Evolutionary conservation across 345 rosid genomes (phyloP).

Genomic region (Pugionium dolabratum): DNA sequence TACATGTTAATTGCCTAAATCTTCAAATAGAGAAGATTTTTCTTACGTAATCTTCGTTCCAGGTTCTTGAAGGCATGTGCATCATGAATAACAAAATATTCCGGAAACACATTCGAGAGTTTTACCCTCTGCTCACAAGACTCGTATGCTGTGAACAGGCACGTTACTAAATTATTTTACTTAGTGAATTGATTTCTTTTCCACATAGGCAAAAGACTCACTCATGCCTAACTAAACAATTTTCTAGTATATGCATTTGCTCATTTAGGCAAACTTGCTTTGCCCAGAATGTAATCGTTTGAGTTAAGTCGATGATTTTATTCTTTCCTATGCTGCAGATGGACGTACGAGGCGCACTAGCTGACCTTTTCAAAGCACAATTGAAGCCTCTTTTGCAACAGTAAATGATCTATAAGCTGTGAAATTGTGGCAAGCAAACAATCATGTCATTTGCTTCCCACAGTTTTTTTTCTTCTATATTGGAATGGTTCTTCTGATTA

Average conservation of each 20-base stretch:
- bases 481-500: no score
- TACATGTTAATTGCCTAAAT: neutral
- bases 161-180: neutral
- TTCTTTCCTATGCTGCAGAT: conserved; percentile 47
- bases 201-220: no score
- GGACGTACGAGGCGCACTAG: conserved; percentile 92
- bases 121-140: conserved; percentile 85
- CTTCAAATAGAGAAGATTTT: no score
- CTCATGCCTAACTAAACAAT: no score
- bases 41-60: conserved; percentile 33
- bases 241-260: no score
- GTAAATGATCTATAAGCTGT: conserved; percentile 25
- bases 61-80: conserved; percentile 97
- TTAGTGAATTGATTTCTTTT: no score
- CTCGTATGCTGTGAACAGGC: conserved; percentile 98
- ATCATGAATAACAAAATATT: conserved; percentile 80
- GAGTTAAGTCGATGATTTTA: no score
- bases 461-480: no score
- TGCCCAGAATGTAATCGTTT: no score
- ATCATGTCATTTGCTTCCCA: no score
- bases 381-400: conserved; percentile 75
- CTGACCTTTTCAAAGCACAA: conserved; percentile 80
- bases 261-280: no score
- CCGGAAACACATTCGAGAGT: conserved; percentile 81
- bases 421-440: neutral